Evolutionary conservation across 1,284 basidiomycete genomes (phyloP), one percentile per base, ranked within the genome.

Genomic region (Heimioporus punctisporus): DNA sequence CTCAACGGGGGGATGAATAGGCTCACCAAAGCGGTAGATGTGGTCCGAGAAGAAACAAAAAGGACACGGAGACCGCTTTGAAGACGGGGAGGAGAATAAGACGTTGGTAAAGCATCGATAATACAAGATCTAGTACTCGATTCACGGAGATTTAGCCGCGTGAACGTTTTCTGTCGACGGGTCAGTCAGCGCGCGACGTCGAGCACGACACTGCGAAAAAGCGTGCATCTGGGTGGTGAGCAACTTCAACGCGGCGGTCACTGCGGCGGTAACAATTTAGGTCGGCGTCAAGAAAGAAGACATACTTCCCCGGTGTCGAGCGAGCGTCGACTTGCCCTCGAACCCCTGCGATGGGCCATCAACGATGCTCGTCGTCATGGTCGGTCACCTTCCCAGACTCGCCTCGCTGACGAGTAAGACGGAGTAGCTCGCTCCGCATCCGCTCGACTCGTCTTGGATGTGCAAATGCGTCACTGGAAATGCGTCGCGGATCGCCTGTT

Each of bases 181-280:
- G 17, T 9, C 31, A 9, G 17, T 34, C 74, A 34, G 31, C 14
- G 31, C n/a, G n/a, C n/a, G n/a, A n/a, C n/a, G n/a, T 52, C 59
- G 90, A n/a, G n/a, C n/a, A n/a, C n/a, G n/a, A n/a, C n/a, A 90
- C 84, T 93, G 90, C 11, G 90, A 91, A 70, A 93, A 93, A 6
- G 91, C 90, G 63, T 93, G 90, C 81, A 93, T 87, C 56, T 87
- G 80, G 1, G 86, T 76, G 55, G 93, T 92, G 62, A 92, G 77
- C 10, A 74, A 73, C 72, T 89, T 92, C 65, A 93, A 67, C 14
- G 85, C 62, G 30, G 90, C 86, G 64, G 92, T 92, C 52, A 93
- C 90, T 92, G 52, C 24, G 43, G 12, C n/a, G n/a, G n/a, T n/a
- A 14, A 37, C 34, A 37, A 37, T n/a, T n/a, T n/a, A 34, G 31